phyloP scores from a whole-genome alignment of 805 yeast genomes.

The Yarrowia divulgata region DNA sequence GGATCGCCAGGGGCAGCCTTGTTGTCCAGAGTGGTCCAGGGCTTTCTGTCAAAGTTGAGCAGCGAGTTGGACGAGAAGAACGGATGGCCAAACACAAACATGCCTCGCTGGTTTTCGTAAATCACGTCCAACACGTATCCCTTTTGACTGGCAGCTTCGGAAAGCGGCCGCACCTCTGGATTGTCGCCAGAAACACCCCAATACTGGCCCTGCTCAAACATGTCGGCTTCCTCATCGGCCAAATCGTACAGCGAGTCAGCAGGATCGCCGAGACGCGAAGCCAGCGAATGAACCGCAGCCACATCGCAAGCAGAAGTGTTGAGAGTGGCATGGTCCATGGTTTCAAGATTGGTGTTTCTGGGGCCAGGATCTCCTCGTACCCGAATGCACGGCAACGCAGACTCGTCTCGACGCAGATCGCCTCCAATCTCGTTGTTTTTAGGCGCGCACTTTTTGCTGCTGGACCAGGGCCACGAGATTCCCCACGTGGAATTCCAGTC shows the following conservation, averaged over 20 bases:
- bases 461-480: constrained; percentile 20
- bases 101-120: constrained; percentile 55
- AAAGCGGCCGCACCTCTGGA: constrained; percentile 7
- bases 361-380: constrained; percentile 35
- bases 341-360: not conserved
- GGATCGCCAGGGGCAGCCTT: constrained; percentile 45
- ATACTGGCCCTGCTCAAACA: constrained; percentile 30
- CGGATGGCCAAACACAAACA: constrained; percentile 51
- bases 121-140: constrained; percentile 48
- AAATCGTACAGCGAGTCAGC: constrained; percentile 8
- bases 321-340: constrained; percentile 21
- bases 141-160: constrained; percentile 7
- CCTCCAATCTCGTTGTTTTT: constrained; percentile 6
- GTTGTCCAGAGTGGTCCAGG: constrained; percentile 47
- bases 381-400: not conserved
- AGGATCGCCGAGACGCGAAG: not conserved
- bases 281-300: constrained; percentile 4
- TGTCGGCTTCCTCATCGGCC: constrained; percentile 19
- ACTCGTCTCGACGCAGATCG: constrained; percentile 1
- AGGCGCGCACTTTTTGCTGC: not conserved
- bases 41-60: constrained; percentile 51
- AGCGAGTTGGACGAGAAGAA: constrained; percentile 51
- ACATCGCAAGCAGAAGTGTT: constrained; percentile 15
- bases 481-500: constrained; percentile 36
- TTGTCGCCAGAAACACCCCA: constrained; percentile 21